phyloP scores from a whole-genome alignment of 1,139 yeast genomes.

The Magnusiomyces sp. region DNA sequence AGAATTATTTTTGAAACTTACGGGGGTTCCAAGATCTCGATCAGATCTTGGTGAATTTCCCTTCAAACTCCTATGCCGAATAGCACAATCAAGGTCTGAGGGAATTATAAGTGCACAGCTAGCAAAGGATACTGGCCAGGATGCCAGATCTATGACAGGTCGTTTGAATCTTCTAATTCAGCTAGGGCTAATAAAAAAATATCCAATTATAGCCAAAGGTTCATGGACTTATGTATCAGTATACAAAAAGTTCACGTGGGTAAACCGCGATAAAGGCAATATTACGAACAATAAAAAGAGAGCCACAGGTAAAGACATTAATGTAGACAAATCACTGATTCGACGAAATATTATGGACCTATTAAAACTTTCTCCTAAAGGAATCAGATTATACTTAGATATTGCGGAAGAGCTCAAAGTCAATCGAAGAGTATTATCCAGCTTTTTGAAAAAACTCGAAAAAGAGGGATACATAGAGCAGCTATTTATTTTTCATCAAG shows the following conservation, averaged over 20 bases:
- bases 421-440: slow-evolving; percentile 33
- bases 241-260: slow-evolving; percentile 23
- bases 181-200: slow-evolving; percentile 29
- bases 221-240: slow-evolving; percentile 30
- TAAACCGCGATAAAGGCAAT: slow-evolving; percentile 12
- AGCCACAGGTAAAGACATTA: neutral
- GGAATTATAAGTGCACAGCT: slow-evolving; percentile 34
- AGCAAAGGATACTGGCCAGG: slow-evolving; percentile 33
- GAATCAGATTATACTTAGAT: slow-evolving; percentile 58
- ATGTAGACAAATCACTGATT: slow-evolving; percentile 31
- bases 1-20: slow-evolving; percentile 31
- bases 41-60: slow-evolving; percentile 29
- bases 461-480: slow-evolving; percentile 48
- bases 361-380: slow-evolving; percentile 57
- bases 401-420: slow-evolving; percentile 42
- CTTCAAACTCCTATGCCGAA: slow-evolving; percentile 31
- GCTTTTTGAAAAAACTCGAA: slow-evolving; percentile 45
- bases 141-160: slow-evolving; percentile 34
- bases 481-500: slow-evolving; percentile 48
- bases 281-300: slow-evolving; percentile 1
- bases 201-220: slow-evolving; percentile 29
- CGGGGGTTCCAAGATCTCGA: slow-evolving; percentile 27
- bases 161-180: slow-evolving; percentile 28
- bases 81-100: slow-evolving; percentile 29
- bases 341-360: slow-evolving; percentile 43